These are phyloP conservation scores for Limonium bicolor DNA, from an alignment of 148 eudicot species.

Conservation along the genomic window DNA sequence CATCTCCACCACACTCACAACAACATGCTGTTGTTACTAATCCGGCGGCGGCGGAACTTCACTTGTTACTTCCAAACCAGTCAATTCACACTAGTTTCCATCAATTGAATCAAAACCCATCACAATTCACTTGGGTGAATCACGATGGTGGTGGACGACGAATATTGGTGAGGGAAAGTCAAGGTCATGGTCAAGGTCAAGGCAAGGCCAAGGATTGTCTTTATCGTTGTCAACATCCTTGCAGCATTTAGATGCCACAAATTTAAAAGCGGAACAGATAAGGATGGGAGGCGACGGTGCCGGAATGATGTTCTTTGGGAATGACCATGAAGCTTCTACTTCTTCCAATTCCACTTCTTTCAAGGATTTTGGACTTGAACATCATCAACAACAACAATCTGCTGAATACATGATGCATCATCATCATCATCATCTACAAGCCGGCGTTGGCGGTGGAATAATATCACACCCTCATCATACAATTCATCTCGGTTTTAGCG, in stretches of 20 bases:
- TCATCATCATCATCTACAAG: not conserved
- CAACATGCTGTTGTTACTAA: constrained; percentile 27
- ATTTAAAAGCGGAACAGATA: constrained; percentile 38
- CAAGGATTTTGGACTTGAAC: not conserved
- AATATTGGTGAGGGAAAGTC: no score
- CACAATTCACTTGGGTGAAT: constrained; percentile 6
- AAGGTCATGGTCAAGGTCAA: constrained; percentile 1
- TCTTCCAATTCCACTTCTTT: not conserved
- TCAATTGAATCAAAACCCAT: no score
- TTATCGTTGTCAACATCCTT: constrained; percentile 44
- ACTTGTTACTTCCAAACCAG: not conserved
- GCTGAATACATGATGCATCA: not conserved
- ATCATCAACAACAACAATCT: not conserved
- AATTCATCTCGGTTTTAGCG: constrained; percentile 37
- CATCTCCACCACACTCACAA: constrained; percentile 14
- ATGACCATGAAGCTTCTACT: constrained; percentile 13
- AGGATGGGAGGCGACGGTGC: constrained; percentile 23
- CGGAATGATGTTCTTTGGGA: constrained; percentile 43
- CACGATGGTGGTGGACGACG: not conserved
- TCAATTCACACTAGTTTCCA: no score
- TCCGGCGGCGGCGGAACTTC: constrained; percentile 13
- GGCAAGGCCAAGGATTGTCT: constrained; percentile 64
- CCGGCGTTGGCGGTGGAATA: not conserved
- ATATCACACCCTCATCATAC: constrained; percentile 5
- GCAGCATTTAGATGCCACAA: constrained; percentile 44